Percentiles rank a stretch among this genome's conserved stretches.
Conservation (phyloP, 1,284 basidiomycete genomes). For the Lentinula novae-zelandiae region DNA sequence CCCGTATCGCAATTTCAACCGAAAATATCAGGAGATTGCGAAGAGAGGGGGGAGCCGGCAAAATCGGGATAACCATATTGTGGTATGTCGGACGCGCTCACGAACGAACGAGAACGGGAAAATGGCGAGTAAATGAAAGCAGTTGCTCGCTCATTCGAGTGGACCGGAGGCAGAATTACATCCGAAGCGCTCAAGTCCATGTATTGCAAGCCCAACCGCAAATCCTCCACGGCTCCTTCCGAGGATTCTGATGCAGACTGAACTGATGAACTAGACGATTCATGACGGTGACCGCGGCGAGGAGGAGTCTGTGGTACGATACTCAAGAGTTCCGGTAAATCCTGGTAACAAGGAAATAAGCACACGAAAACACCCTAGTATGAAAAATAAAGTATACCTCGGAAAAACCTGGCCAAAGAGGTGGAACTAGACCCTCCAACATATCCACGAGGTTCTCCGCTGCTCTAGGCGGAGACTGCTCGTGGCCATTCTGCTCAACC, state of each 20-base stretch:
- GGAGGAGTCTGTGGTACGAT: constrained; percentile 48
- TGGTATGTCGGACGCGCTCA: constrained; percentile 23
- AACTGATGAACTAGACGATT: constrained; percentile 50
- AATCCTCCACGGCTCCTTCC: constrained; percentile 38
- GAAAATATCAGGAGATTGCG: constrained; percentile 40
- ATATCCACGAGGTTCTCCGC: constrained; percentile 18
- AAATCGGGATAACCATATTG: constrained; percentile 42
- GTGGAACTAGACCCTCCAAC: constrained; percentile 24
- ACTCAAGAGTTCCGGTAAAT: constrained; percentile 40
- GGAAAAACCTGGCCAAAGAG: constrained; percentile 21
- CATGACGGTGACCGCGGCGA: constrained; percentile 36
- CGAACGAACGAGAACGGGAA: constrained; percentile 22
- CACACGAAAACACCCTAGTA: not conserved
- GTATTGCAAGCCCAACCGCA: constrained; percentile 34
- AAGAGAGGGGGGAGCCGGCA: constrained; percentile 47
- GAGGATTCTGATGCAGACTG: constrained; percentile 54
- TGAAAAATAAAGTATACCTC: constrained; percentile 28
- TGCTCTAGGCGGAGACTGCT: constrained; percentile 18
- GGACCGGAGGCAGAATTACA: constrained; percentile 20
- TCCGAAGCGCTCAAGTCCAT: constrained; percentile 22
- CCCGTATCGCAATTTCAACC: constrained; percentile 28
- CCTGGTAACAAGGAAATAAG: constrained; percentile 17
- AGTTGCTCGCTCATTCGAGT: constrained; percentile 5
- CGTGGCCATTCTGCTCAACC: constrained; percentile 29
- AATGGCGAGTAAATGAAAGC: not conserved